phyloP scores from a whole-genome alignment of 495 filamentous ascomycete species.

The Tuber melanosporum region DNA sequence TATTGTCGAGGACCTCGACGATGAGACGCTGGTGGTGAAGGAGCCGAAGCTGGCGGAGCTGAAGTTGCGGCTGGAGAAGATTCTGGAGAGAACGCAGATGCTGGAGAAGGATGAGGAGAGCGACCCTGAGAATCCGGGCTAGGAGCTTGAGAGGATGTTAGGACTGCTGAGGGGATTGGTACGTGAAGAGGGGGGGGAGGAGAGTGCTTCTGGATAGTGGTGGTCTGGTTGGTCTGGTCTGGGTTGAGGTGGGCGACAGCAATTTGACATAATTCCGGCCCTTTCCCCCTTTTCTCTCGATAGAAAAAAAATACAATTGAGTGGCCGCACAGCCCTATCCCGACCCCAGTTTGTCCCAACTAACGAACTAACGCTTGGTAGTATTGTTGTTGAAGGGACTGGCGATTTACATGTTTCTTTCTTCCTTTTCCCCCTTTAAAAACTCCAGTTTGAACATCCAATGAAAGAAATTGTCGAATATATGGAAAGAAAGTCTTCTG shows the following conservation, averaged over 20 bases:
- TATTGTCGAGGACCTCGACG: slow-evolving; percentile 55
- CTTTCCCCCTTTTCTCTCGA: background rate
- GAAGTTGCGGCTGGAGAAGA: slow-evolving; percentile 58
- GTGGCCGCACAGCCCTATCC: background rate
- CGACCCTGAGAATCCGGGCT: slow-evolving; percentile 32
- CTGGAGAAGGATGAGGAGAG: slow-evolving; percentile 56
- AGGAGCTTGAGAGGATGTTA: slow-evolving; percentile 6
- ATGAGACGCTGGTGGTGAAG: slow-evolving; percentile 49
- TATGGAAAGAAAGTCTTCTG: background rate
- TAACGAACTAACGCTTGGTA: background rate
- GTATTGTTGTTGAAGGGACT: background rate
- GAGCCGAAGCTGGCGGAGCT: slow-evolving; percentile 55
- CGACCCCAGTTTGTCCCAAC: background rate
- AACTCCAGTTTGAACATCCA: slow-evolving; percentile 5
- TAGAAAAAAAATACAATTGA: slow-evolving; percentile 5
- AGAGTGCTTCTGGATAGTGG: background rate
- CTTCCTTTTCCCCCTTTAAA: background rate
- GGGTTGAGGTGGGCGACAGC: background rate
- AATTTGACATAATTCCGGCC: background rate
- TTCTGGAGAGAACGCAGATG: slow-evolving; percentile 50
- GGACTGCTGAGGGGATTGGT: background rate
- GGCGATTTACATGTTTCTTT: slow-evolving; percentile 3
- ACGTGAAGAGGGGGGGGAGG: background rate
- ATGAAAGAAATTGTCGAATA: slow-evolving; percentile 13
- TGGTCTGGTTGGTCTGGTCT: background rate